phyloP scores from a whole-genome alignment of 2,329 filamentous ascomycete genomes.

The Pseudogymnoascus sp. region DNA sequence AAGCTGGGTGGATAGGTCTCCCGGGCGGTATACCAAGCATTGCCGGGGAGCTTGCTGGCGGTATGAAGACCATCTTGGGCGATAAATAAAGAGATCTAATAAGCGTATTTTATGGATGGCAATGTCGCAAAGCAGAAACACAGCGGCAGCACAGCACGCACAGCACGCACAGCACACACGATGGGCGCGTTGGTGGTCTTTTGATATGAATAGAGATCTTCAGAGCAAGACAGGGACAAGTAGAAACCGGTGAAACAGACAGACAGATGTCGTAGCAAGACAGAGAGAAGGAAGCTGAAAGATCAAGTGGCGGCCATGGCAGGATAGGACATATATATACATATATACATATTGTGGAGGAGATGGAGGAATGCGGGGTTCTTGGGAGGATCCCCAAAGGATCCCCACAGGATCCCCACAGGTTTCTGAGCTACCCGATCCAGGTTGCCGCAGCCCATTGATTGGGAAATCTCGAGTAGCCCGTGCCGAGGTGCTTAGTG shows the following conservation, averaged over 20 bases:
- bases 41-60: background rate
- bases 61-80: slow-evolving; percentile 6
- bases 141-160: background rate
- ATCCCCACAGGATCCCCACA: background rate
- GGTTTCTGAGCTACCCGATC: background rate
- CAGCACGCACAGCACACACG: background rate
- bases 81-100: background rate
- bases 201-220: background rate
- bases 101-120: background rate
- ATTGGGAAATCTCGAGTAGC: background rate
- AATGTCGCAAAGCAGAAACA: background rate
- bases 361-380: background rate
- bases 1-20: background rate
- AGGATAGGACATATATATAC: background rate
- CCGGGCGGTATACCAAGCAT: background rate
- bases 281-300: background rate
- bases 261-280: background rate
- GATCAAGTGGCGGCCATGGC: background rate
- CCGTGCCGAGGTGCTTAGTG: background rate
- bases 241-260: background rate
- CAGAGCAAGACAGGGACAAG: background rate
- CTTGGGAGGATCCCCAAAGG: background rate
- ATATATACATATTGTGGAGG: background rate
- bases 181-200: background rate
- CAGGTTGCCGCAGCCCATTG: background rate